A percentile compares a stretch with the other conserved stretches of the same genome.
phyloP scores from a whole-genome alignment of 1,139 yeast species.

The Geotrichum carabidarum region DNA sequence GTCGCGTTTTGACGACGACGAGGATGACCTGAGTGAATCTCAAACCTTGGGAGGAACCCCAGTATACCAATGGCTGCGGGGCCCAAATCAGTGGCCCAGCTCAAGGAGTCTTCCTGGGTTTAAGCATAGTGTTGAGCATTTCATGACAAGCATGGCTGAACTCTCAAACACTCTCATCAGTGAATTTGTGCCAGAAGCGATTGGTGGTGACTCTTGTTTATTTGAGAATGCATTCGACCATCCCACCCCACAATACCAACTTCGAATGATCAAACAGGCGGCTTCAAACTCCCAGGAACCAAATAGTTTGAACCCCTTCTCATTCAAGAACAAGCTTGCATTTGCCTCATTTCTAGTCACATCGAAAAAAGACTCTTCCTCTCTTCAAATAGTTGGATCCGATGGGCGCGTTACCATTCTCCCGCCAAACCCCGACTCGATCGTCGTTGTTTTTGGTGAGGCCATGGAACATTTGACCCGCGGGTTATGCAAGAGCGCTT shows the following conservation, averaged over 20 bases:
- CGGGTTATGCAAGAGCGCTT: conserved; percentile 8
- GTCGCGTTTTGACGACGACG: conserved; percentile 6
- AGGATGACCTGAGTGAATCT: background rate
- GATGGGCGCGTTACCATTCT: conserved; percentile 5
- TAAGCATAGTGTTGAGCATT: background rate
- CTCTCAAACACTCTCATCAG: conserved; percentile 3
- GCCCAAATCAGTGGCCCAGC: conserved; percentile 17
- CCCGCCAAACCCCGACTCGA: conserved; percentile 1
- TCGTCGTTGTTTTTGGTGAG: conserved; percentile 9
- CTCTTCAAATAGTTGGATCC: conserved; percentile 5
- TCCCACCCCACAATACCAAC: background rate
- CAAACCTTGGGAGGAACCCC: conserved; percentile 11
- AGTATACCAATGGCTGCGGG: conserved; percentile 12
- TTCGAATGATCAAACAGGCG: conserved; percentile 3
- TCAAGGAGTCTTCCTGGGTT: conserved; percentile 8
- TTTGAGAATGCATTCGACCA: conserved; percentile 9
- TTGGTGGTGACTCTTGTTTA: conserved; percentile 3
- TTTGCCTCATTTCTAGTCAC: conserved; percentile 4
- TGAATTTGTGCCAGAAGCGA: conserved; percentile 10
- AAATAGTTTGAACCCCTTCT: background rate
- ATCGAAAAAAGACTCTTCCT: conserved; percentile 1
- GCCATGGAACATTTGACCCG: conserved; percentile 4
- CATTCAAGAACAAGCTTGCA: conserved; percentile 8
- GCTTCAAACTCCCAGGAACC: background rate
- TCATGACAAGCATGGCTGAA: conserved; percentile 5